Evolutionary conservation across 176 grass and related monocot species (phyloP).

Genomic region (Carex scoparia): DNA sequence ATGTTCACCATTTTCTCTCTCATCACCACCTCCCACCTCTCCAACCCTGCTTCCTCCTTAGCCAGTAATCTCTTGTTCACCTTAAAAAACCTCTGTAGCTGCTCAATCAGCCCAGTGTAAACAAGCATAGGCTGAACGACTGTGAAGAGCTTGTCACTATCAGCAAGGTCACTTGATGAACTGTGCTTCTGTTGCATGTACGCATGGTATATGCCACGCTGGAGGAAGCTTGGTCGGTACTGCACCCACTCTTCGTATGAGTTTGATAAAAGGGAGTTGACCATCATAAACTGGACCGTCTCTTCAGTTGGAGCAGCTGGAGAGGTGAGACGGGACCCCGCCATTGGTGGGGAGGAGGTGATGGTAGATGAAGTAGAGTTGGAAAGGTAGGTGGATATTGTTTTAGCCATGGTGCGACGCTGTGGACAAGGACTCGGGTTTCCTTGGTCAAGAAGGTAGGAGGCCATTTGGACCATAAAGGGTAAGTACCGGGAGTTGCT

Average conservation of each 20-base stretch:
- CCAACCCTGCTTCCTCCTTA: constrained; percentile 24
- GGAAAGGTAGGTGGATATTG: constrained; percentile 54
- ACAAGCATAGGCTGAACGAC: constrained; percentile 81
- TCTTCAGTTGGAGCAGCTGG: constrained; percentile 50
- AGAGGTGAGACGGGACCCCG: constrained; percentile 45
- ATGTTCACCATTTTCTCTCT: constrained; percentile 88
- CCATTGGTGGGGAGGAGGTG: constrained; percentile 9
- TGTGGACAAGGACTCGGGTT: constrained; percentile 52
- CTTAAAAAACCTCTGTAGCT: constrained; percentile 88
- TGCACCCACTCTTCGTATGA: constrained; percentile 89
- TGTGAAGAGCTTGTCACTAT: constrained; percentile 53
- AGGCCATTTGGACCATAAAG: constrained; percentile 96
- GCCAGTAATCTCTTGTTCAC: constrained; percentile 34
- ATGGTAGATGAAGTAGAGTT: constrained; percentile 30
- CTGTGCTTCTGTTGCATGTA: constrained; percentile 92
- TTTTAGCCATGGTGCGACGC: constrained; percentile 59
- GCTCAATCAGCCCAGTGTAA: constrained; percentile 84
- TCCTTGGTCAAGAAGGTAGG: constrained; percentile 67
- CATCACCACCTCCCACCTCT: constrained; percentile 74
- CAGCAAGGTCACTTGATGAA: constrained; percentile 48
- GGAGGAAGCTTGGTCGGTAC: constrained; percentile 66
- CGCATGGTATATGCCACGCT: constrained; percentile 83
- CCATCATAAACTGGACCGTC: constrained; percentile 97
- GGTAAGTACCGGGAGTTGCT: constrained; percentile 93
- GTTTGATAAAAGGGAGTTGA: constrained; percentile 78